Percentiles rank a stretch among this genome's conserved stretches.
Conservation (phyloP, 345 rosid genomes). For the Jatropha curcas region DNA sequence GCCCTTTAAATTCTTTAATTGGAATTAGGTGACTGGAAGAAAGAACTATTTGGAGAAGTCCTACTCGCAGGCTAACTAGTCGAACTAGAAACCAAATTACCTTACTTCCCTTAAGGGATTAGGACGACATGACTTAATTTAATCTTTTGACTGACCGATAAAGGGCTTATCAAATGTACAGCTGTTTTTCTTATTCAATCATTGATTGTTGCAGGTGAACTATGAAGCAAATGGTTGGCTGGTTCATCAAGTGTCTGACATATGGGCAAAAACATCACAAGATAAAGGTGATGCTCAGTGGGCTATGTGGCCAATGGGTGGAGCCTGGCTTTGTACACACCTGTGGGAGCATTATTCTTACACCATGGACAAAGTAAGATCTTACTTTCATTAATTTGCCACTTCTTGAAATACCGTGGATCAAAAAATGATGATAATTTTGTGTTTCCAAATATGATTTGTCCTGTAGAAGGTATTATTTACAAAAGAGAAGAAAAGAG, state of each 20-base stretch:
- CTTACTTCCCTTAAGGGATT: too few species aligned
- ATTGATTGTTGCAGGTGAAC: constrained; percentile 57
- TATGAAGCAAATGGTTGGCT: constrained; percentile 89
- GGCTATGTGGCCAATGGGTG: constrained; percentile 99
- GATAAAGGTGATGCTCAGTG: constrained; percentile 69
- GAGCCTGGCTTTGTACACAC: constrained; percentile 96
- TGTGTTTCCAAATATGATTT: too few species aligned
- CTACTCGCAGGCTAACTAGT: too few species aligned
- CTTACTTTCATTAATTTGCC: constrained; percentile 4
- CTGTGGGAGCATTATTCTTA: constrained; percentile 90
- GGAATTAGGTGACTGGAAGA: too few species aligned
- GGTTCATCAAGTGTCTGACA: constrained; percentile 79
- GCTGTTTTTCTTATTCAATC: neutral
- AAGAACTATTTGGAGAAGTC: too few species aligned
- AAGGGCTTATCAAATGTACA: too few species aligned
- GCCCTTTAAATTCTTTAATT: neutral
- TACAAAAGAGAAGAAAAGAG: neutral
- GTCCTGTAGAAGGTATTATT: neutral
- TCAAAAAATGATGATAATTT: too few species aligned
- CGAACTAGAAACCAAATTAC: too few species aligned
- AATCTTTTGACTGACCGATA: too few species aligned
- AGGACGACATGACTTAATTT: too few species aligned
- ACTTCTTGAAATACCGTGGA: neutral
- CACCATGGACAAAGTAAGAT: constrained; percentile 74
- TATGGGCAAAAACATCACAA: constrained; percentile 94